These are phyloP conservation scores for Pseudogymnoascus sp. DNA, from an alignment of 2,329 filamentous ascomycete species.

Conservation along the genomic window DNA sequence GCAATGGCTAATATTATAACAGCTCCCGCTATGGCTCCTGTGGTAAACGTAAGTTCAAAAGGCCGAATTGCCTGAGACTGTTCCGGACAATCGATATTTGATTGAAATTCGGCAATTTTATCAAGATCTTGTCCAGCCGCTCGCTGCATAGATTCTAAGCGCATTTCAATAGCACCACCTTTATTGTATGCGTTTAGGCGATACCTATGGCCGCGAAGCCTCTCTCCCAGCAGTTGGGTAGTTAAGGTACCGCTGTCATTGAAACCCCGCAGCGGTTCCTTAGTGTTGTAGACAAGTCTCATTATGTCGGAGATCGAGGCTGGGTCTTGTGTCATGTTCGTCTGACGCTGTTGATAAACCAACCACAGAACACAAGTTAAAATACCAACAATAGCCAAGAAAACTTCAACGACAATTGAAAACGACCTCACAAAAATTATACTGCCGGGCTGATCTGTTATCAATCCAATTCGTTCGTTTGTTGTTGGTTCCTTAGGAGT, in stretches of 20 bases:
- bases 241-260: slow-evolving; percentile 10
- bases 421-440: slow-evolving; percentile 24
- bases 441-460: slow-evolving; percentile 8
- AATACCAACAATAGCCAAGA: slow-evolving; percentile 20
- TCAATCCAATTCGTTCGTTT: background rate
- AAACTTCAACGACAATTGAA: slow-evolving; percentile 23
- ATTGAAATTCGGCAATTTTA: background rate
- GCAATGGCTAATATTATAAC: slow-evolving; percentile 10
- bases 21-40: slow-evolving; percentile 5
- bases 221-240: background rate
- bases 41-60: slow-evolving; percentile 15
- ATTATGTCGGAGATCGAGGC: slow-evolving; percentile 26
- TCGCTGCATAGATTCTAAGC: background rate
- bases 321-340: slow-evolving; percentile 24
- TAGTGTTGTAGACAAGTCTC: slow-evolving; percentile 16
- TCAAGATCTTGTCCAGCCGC: background rate
- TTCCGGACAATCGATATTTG: background rate
- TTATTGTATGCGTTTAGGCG: background rate
- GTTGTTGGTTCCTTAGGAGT: background rate
- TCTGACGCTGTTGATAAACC: slow-evolving; percentile 16
- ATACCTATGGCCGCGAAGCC: background rate
- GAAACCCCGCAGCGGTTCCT: background rate
- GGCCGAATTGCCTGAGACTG: slow-evolving; percentile 15
- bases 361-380: slow-evolving; percentile 19
- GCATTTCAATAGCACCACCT: background rate